A percentile compares a stretch with the other conserved stretches of the same genome.
phyloP scores from a whole-genome alignment of 257 asterid species.

The Salvia miltiorrhiza region DNA sequence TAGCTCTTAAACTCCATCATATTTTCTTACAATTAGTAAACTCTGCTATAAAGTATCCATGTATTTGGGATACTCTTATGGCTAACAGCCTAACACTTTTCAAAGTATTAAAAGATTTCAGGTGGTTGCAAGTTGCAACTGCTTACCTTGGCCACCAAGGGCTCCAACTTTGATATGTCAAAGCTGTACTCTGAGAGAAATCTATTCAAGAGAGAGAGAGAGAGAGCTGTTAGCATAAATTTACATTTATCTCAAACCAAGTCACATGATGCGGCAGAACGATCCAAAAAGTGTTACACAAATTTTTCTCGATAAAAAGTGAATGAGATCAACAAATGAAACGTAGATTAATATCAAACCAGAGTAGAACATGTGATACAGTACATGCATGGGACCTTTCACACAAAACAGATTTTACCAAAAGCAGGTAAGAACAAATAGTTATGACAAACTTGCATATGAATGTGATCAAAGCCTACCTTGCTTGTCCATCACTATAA shows the following conservation, averaged over 20 bases:
- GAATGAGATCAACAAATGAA: no score
- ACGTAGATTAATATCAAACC: not conserved
- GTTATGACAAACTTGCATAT: not conserved
- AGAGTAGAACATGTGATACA: not conserved
- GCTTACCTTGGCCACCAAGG: constrained; percentile 84
- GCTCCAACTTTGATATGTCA: constrained; percentile 86
- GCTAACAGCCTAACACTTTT: not conserved
- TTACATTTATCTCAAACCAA: not conserved
- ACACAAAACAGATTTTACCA: not conserved
- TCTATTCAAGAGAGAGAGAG: constrained; percentile 29
- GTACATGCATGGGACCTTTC: no score
- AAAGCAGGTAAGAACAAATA: not conserved
- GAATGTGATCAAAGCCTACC: constrained; percentile 40
- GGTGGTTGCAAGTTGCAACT: not conserved
- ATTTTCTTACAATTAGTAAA: no score
- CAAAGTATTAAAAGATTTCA: no score
- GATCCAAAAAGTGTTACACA: not conserved
- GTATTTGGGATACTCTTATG: no score
- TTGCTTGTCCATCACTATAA: constrained; percentile 85
- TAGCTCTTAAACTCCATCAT: no score
- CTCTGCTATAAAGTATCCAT: no score
- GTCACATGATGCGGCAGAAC: not conserved
- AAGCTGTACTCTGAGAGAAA: constrained; percentile 74
- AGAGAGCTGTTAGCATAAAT: not conserved
- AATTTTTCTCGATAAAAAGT: no score